A percentile compares a stretch with the other conserved stretches of the same genome.
Conservation (phyloP, 2,329 filamentous ascomycete genomes). For the Purpureocillium lavendulum region DNA sequence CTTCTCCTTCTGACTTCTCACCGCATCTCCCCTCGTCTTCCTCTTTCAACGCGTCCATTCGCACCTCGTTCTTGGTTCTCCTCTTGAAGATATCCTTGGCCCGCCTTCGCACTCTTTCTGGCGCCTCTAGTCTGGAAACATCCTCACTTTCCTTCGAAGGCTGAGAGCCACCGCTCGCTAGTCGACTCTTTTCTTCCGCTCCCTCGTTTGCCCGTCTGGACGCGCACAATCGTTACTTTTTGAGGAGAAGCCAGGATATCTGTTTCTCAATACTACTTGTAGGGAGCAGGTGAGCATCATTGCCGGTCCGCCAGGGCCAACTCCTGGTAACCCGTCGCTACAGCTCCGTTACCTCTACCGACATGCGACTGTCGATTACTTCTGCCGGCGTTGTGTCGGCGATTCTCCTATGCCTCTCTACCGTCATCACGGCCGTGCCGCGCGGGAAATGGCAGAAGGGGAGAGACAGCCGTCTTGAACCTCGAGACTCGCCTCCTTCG, state of each 20-base stretch:
- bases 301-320: neutral
- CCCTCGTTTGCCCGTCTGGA: neutral
- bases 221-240: neutral
- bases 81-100: too few species aligned
- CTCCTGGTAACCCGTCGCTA: neutral
- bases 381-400: constrained; percentile 23
- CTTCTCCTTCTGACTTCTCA: too few species aligned
- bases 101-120: too few species aligned
- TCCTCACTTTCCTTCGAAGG: too few species aligned
- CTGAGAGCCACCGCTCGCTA: neutral
- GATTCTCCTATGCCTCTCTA: constrained; percentile 10
- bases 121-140: too few species aligned
- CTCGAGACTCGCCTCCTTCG: constrained; percentile 4
- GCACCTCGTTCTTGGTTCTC: too few species aligned
- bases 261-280: neutral
- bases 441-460: too few species aligned
- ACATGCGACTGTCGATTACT: constrained; percentile 28
- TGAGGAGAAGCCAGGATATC: neutral
- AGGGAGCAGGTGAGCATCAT: constrained; percentile 2
- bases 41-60: too few species aligned
- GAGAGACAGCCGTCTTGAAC: neutral
- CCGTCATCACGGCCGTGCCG: neutral
- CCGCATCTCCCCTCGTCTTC: too few species aligned
- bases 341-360: constrained; percentile 8
- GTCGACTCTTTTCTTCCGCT: neutral